Evolutionary conservation across 106 monocot species (phyloP).

Genomic region (Chionographis japonica): DNA sequence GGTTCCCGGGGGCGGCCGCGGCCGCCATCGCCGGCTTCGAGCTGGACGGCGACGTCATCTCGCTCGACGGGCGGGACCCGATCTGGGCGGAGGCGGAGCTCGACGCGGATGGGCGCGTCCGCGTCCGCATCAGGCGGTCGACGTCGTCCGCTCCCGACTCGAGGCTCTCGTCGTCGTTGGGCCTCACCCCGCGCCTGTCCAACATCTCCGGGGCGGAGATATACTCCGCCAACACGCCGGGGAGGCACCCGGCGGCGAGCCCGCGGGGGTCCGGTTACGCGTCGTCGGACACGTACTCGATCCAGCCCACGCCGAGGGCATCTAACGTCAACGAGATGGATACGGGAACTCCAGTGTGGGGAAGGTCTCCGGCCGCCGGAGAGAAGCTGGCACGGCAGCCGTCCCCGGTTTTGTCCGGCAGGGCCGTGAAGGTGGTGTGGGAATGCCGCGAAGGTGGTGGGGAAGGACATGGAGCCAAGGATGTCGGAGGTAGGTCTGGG

Average conservation of each 20-base stretch:
- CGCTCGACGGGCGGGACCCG: slow-evolving; percentile 30
- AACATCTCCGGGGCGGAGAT: slow-evolving; percentile 60
- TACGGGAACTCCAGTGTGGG: slow-evolving; percentile 30
- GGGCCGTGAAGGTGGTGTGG: slow-evolving; percentile 12
- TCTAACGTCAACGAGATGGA: slow-evolving; percentile 44
- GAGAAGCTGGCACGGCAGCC: slow-evolving; percentile 9
- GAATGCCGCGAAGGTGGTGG: not conserved
- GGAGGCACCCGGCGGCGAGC: not conserved
- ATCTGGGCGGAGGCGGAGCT: slow-evolving; percentile 21
- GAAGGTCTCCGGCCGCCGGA: slow-evolving; percentile 18
- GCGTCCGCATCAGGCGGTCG: slow-evolving; percentile 37
- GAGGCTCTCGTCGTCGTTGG: slow-evolving; percentile 7
- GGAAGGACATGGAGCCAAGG: slow-evolving; percentile 19
- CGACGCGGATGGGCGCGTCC: slow-evolving; percentile 27
- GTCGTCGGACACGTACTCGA: slow-evolving; percentile 47
- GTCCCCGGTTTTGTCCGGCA: slow-evolving; percentile 1
- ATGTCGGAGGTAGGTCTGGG: slow-evolving; percentile 51
- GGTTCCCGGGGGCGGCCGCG: slow-evolving; percentile 41
- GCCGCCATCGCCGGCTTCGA: slow-evolving; percentile 31
- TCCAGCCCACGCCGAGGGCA: slow-evolving; percentile 47
- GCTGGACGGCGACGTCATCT: slow-evolving; percentile 54
- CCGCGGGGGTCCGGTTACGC: slow-evolving; percentile 17
- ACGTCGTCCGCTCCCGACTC: slow-evolving; percentile 16
- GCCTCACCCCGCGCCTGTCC: slow-evolving; percentile 35
- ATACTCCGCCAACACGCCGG: slow-evolving; percentile 47